Conservation (phyloP, 2,329 filamentous ascomycete species). For the Aspergillus melleus region DNA sequence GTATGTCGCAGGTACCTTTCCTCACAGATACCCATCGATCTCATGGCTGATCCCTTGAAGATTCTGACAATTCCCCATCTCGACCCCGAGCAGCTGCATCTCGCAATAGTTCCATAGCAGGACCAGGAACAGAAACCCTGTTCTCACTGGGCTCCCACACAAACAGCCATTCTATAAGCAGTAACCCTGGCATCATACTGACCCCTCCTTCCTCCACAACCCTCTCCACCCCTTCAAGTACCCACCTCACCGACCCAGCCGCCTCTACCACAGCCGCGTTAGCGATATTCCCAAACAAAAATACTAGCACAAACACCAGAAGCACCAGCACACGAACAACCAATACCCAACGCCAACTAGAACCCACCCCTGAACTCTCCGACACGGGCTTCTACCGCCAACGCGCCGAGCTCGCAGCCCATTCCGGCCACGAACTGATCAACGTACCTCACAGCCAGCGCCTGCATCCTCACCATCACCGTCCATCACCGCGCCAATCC, state of each 20-base stretch:
- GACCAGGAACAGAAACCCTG: background rate
- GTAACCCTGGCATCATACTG: background rate
- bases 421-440: slow-evolving; percentile 29
- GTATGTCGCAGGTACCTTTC: background rate
- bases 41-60: background rate
- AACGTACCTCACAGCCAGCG: slow-evolving; percentile 23
- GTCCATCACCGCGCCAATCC: background rate
- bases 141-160: background rate
- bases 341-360: background rate
- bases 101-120: background rate
- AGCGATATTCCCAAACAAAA: background rate
- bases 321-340: background rate
- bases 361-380: slow-evolving; percentile 25
- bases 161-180: background rate
- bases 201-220: background rate
- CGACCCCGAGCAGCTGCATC: background rate
- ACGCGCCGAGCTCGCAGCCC: slow-evolving; percentile 26
- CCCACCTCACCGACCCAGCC: background rate
- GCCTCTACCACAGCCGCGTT: background rate
- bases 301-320: background rate
- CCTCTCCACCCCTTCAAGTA: background rate
- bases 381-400: slow-evolving; percentile 29
- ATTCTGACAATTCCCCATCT: background rate
- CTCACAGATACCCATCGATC: background rate
- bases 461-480: slow-evolving; percentile 1